These are phyloP conservation scores for Coleophoma cylindrospora DNA, from an alignment of 2,329 filamentous ascomycete species.

Conservation along the genomic window DNA sequence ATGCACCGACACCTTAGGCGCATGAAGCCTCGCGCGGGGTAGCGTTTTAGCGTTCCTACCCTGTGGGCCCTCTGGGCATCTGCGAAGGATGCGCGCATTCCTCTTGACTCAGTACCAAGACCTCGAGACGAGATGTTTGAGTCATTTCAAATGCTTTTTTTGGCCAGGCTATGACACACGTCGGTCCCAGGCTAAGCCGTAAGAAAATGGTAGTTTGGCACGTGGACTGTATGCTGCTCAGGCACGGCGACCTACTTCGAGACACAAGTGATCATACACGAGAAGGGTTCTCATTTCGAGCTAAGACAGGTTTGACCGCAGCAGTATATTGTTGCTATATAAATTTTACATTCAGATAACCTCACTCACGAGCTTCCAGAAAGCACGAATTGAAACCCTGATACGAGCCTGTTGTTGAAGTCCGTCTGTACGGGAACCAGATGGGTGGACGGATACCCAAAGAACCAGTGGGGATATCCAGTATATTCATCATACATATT, in stretches of 20 bases:
- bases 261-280: too few species aligned
- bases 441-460: slow-evolving; percentile 27
- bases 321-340: too few species aligned
- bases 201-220: too few species aligned
- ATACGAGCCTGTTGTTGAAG: slow-evolving; percentile 1
- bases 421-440: slow-evolving; percentile 1
- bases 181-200: too few species aligned
- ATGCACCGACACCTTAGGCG: background rate
- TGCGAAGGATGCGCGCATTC: too few species aligned
- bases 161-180: too few species aligned
- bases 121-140: background rate
- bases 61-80: too few species aligned
- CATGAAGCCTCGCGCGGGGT: background rate
- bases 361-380: background rate
- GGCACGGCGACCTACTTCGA: too few species aligned
- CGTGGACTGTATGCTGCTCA: too few species aligned
- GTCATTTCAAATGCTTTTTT: background rate
- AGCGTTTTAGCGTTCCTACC: background rate
- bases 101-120: background rate
- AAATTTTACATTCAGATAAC: too few species aligned
- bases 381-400: slow-evolving; percentile 11
- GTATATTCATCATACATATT: slow-evolving; percentile 26
- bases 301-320: too few species aligned
- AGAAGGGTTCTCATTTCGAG: too few species aligned
- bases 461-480: slow-evolving; percentile 31